Percentiles rank a stretch among this genome's conserved stretches.
phyloP scores from a whole-genome alignment of 169 alveolate genomes.

The Cyclospora cayetanensis region DNA sequence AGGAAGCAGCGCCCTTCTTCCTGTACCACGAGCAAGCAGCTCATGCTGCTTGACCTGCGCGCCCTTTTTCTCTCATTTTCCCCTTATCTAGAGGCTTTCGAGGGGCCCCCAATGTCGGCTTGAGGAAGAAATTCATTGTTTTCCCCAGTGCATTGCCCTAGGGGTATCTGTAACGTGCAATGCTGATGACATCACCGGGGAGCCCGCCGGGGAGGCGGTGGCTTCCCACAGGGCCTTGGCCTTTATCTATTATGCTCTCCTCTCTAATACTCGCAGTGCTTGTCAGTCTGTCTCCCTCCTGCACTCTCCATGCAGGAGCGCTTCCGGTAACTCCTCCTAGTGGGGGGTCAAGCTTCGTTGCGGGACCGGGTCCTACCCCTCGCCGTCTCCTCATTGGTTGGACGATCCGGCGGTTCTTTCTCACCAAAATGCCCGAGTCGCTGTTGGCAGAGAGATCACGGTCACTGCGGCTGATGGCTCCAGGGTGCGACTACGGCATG shows the following conservation, averaged over 20 bases:
- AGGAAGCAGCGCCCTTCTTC: too few species aligned
- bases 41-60: too few species aligned
- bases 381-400: slow-evolving; percentile 17
- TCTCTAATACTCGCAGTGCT: background rate
- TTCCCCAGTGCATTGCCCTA: too few species aligned
- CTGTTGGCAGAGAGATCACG: background rate
- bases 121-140: too few species aligned
- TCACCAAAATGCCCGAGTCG: background rate
- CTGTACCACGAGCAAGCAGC: too few species aligned
- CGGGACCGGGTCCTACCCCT: background rate
- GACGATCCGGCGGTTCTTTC: background rate
- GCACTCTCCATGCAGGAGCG: background rate
- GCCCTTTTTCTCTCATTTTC: too few species aligned
- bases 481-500: slow-evolving; percentile 19
- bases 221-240: too few species aligned
- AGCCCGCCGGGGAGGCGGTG: slow-evolving; percentile 2
- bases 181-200: background rate
- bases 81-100: too few species aligned
- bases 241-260: background rate
- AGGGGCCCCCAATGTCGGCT: too few species aligned
- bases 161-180: too few species aligned
- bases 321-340: background rate
- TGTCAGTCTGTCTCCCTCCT: background rate
- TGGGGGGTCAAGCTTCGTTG: background rate
- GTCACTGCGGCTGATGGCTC: slow-evolving; percentile 4